Percentiles rank a stretch among this genome's conserved stretches.
Evolutionary conservation across 2,329 filamentous ascomycete genomes (phyloP).

Genomic region (Fusarium sororula): DNA sequence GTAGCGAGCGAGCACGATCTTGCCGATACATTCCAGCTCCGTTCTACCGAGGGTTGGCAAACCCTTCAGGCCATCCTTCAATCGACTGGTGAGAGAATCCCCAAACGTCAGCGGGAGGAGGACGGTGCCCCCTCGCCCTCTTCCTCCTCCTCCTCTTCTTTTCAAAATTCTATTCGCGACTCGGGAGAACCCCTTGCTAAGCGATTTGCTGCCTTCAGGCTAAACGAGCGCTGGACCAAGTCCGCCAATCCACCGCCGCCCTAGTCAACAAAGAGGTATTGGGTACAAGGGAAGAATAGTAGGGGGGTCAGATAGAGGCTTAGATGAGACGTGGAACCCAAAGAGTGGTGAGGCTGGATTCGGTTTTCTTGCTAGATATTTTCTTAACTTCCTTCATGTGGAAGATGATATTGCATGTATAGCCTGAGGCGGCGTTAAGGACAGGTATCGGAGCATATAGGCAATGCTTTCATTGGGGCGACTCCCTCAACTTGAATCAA

Average conservation of each 20-base stretch:
- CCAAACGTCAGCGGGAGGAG: constrained; percentile 68
- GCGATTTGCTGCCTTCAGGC: constrained; percentile 73
- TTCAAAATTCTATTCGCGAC: constrained; percentile 44
- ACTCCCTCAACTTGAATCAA: constrained; percentile 4
- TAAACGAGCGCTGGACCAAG: constrained; percentile 55
- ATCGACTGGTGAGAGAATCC: constrained; percentile 96
- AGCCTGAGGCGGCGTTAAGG: constrained; percentile 31
- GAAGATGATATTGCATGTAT: constrained; percentile 27
- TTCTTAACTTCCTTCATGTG: constrained; percentile 18
- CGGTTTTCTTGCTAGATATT: constrained; percentile 6
- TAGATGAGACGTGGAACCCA: neutral
- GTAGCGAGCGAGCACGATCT: constrained; percentile 85
- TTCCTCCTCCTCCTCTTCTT: constrained; percentile 42
- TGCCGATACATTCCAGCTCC: constrained; percentile 81
- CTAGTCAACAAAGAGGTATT: constrained; percentile 27
- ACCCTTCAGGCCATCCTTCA: constrained; percentile 92
- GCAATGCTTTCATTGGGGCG: constrained; percentile 18
- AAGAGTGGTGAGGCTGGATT: constrained; percentile 5
- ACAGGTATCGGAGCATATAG: constrained; percentile 28
- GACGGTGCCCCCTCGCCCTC: constrained; percentile 46
- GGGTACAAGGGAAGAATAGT: neutral
- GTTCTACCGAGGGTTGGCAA: constrained; percentile 91
- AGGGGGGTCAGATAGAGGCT: neutral
- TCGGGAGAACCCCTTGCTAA: constrained; percentile 69
- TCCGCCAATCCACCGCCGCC: constrained; percentile 38